A percentile compares a stretch with the other conserved stretches of the same genome.
These are phyloP conservation scores for Mucor racemosus DNA, from an alignment of 371 early-diverging fungal genomes.

Conservation along the genomic window DNA sequence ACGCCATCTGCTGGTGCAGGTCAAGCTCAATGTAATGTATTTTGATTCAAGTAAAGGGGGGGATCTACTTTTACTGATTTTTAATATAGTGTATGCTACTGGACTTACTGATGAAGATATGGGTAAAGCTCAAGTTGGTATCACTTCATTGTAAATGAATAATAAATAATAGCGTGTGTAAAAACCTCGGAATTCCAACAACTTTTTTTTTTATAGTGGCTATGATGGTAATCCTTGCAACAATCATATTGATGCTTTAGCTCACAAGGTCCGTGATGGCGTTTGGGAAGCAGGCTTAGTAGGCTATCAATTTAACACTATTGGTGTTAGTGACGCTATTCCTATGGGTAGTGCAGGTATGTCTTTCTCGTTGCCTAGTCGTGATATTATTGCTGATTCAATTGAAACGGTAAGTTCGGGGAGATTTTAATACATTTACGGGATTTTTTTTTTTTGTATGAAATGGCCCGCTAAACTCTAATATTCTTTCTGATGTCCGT, in stretches of 20 bases:
- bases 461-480: conserved; percentile 5
- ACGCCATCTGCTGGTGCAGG: conserved; percentile 89
- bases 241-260: conserved; percentile 92
- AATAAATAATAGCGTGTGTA: not conserved
- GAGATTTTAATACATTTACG: not conserved
- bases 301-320: conserved; percentile 93
- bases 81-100: conserved; percentile 80
- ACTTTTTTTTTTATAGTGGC: conserved; percentile 20
- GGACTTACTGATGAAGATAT: conserved; percentile 85
- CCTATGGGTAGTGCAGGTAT: conserved; percentile 95
- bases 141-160: conserved; percentile 79
- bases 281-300: conserved; percentile 86
- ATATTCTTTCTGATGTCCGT: not conserved
- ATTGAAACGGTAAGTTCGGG: conserved; percentile 82
- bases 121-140: conserved; percentile 90
- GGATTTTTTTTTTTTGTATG: not conserved
- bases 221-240: conserved; percentile 88
- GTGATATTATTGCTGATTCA: conserved; percentile 96
- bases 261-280: conserved; percentile 86
- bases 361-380: conserved; percentile 91
- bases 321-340: conserved; percentile 95
- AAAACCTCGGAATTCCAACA: not conserved
- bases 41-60: not conserved
- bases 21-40: conserved; percentile 90
- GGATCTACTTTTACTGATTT: not conserved